Base-by-base conservation (phyloP, 2,329 filamentous ascomycete species). In the Diaporthe aspalathi region DNA sequence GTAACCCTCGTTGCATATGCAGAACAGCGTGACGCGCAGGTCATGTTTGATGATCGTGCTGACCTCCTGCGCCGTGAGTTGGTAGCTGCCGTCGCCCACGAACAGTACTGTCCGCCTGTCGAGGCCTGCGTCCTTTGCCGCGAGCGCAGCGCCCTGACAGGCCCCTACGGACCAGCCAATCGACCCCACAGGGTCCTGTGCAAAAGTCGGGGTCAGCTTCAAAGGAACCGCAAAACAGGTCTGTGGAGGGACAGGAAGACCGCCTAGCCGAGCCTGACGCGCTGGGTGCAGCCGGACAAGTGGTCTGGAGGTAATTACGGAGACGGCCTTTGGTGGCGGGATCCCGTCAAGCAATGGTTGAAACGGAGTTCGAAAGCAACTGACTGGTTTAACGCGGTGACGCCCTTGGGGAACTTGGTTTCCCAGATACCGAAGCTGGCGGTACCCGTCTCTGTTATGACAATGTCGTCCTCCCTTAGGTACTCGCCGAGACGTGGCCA, bases 371-470 rank as follows among this genome's bases (percentile, higher is more conserved):
- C 16, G 54, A 12, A 47, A 22, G 20, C 20, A 16, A 50, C 60
- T 65, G 8, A 65, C 78, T 96, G 94, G 67, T 89, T 94, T 77
- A 97, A 89, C 22, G 92, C 93, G 9, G 89, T 93, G n/a, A 95
- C 92, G n/a, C 88, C 87, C 3, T 84, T 79, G 0, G 94, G 94
- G 83, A 97, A 96, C 52, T 89, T 88, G 5, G 94, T 95, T 71
- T 95, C 93, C 89, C 93, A 94, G 76, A 96, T 93, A 70, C 94
- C 94, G 79, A 97, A 95, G 82, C 94, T 95, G 71, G 94, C 86
- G 0, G 94, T 97, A 49, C 94, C 94, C 2, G 94, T 97, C 80
- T 97, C 94, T 0, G 94, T 95, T 65, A 97, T 88, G 68, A 97
- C 85, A 70, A 97, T 89, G 77, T 97, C 94, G 56, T 90, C 86